These are phyloP conservation scores for Yamadazyma atlantica DNA, from an alignment of 1,139 yeast species.

Conservation along the genomic window DNA sequence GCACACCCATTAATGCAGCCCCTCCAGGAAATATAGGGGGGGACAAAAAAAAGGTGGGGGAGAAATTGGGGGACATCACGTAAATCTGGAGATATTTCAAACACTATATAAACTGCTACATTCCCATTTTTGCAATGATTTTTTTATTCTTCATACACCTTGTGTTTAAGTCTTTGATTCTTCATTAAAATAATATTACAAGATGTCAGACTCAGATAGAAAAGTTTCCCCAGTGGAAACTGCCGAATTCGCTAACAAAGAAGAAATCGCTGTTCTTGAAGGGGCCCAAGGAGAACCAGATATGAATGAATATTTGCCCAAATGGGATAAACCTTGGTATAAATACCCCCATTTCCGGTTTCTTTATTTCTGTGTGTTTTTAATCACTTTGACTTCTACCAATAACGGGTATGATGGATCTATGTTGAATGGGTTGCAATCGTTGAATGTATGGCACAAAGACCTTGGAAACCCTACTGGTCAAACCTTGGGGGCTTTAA, in stretches of 20 bases:
- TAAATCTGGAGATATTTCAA: neutral
- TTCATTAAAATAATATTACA: slow-evolving; percentile 1
- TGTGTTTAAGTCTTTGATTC: no score
- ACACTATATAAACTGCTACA: neutral
- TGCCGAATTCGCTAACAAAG: slow-evolving; percentile 1
- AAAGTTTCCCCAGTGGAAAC: neutral
- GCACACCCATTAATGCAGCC: no score
- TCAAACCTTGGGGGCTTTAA: slow-evolving; percentile 32
- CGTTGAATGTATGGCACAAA: slow-evolving; percentile 33
- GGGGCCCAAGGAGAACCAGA: slow-evolving; percentile 4
- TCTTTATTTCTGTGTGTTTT: slow-evolving; percentile 36
- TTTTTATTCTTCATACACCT: no score
- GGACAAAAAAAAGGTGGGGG: neutral
- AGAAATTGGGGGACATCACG: neutral
- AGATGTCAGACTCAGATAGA: slow-evolving; percentile 8
- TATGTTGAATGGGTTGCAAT: slow-evolving; percentile 50
- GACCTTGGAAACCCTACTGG: slow-evolving; percentile 43
- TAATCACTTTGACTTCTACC: slow-evolving; percentile 45
- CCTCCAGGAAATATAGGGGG: neutral
- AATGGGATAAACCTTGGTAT: slow-evolving; percentile 17
- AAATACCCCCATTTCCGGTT: slow-evolving; percentile 32
- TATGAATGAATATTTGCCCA: slow-evolving; percentile 7
- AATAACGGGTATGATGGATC: slow-evolving; percentile 54
- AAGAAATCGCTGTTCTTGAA: neutral
- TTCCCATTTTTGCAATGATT: neutral